These are phyloP conservation scores for Ormosia semicastrata DNA, from an alignment of 306 rosid species.

Conservation along the genomic window DNA sequence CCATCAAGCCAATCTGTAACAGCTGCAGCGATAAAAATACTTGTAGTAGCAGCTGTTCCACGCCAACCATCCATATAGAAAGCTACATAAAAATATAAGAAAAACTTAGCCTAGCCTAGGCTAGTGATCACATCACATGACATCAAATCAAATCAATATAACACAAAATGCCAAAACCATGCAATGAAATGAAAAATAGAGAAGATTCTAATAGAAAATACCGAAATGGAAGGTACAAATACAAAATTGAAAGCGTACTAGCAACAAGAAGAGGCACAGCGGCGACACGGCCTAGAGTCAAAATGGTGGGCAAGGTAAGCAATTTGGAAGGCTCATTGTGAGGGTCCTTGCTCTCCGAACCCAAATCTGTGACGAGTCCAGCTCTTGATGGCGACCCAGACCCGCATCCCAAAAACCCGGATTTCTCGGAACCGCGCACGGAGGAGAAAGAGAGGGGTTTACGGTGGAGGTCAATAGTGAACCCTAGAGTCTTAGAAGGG, in stretches of 20 bases:
- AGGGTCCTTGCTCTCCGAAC: slow-evolving; percentile 19
- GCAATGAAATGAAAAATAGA: too few relatives aligned
- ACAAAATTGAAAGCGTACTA: slow-evolving; percentile 43
- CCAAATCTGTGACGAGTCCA: slow-evolving; percentile 50
- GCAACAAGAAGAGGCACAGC: slow-evolving; percentile 79
- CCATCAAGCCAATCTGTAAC: slow-evolving; percentile 99
- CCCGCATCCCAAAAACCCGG: slow-evolving; percentile 11
- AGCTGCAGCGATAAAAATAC: slow-evolving; percentile 79
- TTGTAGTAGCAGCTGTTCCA: slow-evolving; percentile 81
- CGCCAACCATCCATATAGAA: slow-evolving; percentile 80
- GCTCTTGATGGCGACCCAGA: slow-evolving; percentile 16
- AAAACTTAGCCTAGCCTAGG: background rate
- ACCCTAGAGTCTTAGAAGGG: slow-evolving; percentile 25
- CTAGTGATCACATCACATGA: too few relatives aligned
- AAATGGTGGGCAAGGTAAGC: slow-evolving; percentile 85
- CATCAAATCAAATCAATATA: too few relatives aligned
- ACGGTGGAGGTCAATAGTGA: background rate
- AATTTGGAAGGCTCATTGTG: slow-evolving; percentile 48
- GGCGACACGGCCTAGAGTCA: slow-evolving; percentile 92
- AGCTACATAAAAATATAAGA: slow-evolving; percentile 42
- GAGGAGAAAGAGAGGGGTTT: slow-evolving; percentile 16
- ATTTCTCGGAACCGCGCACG: background rate
- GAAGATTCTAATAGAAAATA: too few relatives aligned
- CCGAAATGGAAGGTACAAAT: background rate
- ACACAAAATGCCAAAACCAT: too few relatives aligned